phyloP scores from a whole-genome alignment of 1,284 basidiomycete genomes.

The Agroathelia rolfsii region DNA sequence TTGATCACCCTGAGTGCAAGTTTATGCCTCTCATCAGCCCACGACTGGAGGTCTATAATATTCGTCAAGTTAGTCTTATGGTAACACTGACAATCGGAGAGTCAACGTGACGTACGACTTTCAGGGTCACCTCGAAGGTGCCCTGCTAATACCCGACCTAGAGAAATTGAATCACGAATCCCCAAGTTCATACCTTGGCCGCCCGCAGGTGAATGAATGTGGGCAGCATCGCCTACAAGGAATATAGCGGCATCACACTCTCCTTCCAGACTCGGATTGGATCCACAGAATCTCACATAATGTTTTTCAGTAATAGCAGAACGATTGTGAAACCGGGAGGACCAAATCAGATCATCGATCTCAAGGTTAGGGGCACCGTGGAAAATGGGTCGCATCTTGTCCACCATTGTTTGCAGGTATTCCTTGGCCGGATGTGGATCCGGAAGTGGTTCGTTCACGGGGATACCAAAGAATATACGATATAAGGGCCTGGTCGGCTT shows the following conservation, averaged over 20 bases:
- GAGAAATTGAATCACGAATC: slow-evolving; percentile 29
- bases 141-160: slow-evolving; percentile 18
- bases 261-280: too few relatives aligned
- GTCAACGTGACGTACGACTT: too few relatives aligned
- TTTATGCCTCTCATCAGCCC: slow-evolving; percentile 12
- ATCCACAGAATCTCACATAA: slow-evolving; percentile 14
- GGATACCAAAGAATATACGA: slow-evolving; percentile 19
- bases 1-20: slow-evolving; percentile 16
- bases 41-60: too few relatives aligned
- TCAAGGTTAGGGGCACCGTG: slow-evolving; percentile 19
- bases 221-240: slow-evolving; percentile 33
- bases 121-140: too few relatives aligned
- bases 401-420: slow-evolving; percentile 24
- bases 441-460: slow-evolving; percentile 13
- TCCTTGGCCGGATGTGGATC: slow-evolving; percentile 18
- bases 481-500: slow-evolving; percentile 10
- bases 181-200: slow-evolving; percentile 38
- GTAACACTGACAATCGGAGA: too few relatives aligned
- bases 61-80: too few relatives aligned
- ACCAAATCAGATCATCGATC: slow-evolving; percentile 24
- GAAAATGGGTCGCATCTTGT: slow-evolving; percentile 19
- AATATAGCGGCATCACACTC: slow-evolving; percentile 19
- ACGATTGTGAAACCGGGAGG: slow-evolving; percentile 26
- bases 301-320: slow-evolving; percentile 26
- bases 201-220: slow-evolving; percentile 33